Base-by-base conservation (phyloP, 2,329 filamentous ascomycete species). In the Aspergillus jensenii region DNA sequence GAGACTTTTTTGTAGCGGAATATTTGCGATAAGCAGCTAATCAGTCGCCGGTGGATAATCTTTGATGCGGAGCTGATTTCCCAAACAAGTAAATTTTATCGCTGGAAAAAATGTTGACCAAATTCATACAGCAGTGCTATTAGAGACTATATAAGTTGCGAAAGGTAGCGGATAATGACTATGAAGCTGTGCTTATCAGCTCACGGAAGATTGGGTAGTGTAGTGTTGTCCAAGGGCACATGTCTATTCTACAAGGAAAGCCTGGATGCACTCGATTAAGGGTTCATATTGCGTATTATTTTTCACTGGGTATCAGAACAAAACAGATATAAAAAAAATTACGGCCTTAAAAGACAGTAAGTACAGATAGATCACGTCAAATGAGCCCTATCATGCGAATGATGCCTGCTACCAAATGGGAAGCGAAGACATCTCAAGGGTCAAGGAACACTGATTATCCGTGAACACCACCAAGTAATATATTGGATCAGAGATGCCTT, bases 401-500 rank as follows among this genome's bases (percentile, higher is more conserved):
- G 15, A 54, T 31, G 37, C 46, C 19, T 19, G 15, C 33, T 40
- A 47, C 50, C 39, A 47, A 15, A 6, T n/a, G 21, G 15, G 37
- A n/a, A 21, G 17, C 9, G 7, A 37, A 21, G 37, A 31, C 43
- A 51, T 46, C 31, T 65, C 59, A 41, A 62, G 62, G 54, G 52
- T 60, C 59, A 54, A 57, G n/a, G 33, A 27, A 37, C 49, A 35
- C n/a, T 25, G n/a, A 6, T 35, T 23, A 37, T 7, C 46, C 27
- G 33, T 5, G 49, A 48, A 75, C 72, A 74, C 72, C 73, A 49
- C 83, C 84, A 86, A 86, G 82, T 75, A 77, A 77, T 75, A 74
- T 70, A 68, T 60, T 60, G 68, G 66, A 70, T 98, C 93, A 98
- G 93, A 97, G 91, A 90, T 96, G 89, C 91, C 90, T 88, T 90